Evolutionary conservation across 192 early-diverging fungal genomes (phyloP), one percentile per base, ranked within the genome.

Genomic region (Coemansia sp.): DNA sequence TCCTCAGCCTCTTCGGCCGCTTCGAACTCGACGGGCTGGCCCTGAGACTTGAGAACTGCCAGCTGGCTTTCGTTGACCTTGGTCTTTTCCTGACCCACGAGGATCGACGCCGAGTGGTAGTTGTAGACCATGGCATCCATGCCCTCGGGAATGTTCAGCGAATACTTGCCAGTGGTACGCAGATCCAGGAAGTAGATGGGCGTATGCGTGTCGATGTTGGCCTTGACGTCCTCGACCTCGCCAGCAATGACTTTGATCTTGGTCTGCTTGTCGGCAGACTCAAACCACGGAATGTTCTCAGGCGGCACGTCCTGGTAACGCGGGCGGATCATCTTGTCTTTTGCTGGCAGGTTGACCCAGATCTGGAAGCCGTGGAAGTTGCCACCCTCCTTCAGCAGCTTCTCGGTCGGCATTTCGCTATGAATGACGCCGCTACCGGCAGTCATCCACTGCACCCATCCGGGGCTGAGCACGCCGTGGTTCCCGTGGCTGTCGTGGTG

Each of bases 241-340:
- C 95, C 95, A 3, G 93, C 91, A 65, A 94, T 93, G 47, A 97
- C 91, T 58, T 90, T 92, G 74, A 93, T 86, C 10, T 47, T 64
- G 11, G 74, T 71, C 28, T 64, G 60, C 18, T 58, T 62, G 71
- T 82, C 75, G 10, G 55, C 40, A 3, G 71, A 72, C 51, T 59
- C 45, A 10, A 83, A 88, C 25, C 83, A 71, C 29, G 88, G 86
- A 21, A 95, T 87, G 21, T 87, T 70, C 23, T 80, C 67, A 30
- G 82, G 83, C 5, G 79, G 74, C 21, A 90, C 80, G 30, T 89
- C 91, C 67, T 89, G 86, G 53, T 92, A 92, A 21, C 71, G 77
- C 0, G 90, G 90, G 16, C 82, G 77, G 31, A 70, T 80, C 70
- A 83, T 81, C 72, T 92, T 92, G 64, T 90, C 82, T 67, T 85